Base-by-base conservation (phyloP, 257 asterid species). In the Gardenia jasminoides region DNA sequence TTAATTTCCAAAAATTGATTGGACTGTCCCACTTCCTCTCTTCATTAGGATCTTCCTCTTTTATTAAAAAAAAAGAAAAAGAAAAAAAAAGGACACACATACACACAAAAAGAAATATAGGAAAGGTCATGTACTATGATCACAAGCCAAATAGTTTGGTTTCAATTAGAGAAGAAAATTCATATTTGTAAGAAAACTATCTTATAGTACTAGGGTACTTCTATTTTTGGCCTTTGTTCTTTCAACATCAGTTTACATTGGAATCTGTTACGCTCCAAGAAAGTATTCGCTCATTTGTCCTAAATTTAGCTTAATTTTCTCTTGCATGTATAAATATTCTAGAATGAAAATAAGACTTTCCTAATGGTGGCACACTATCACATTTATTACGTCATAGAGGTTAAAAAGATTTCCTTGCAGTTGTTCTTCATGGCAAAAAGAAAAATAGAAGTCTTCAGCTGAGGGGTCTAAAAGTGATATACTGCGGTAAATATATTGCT, bases 351-450 rank as follows among this genome's bases (percentile, higher is more conserved):
- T 24, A 24, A 24, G 24, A n/a, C 33, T 62, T 26, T 62, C 1
- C 36, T 64, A 64, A 11, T 28, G 26, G 10, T 48, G 36, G 64
- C 26, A 12, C 31, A 17, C 41, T 36, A 7, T 59, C 8, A 78
- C 50, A 19, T 31, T 20, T 73, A 72, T 48, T 33, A 72, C 22
- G 59, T 30, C 24, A 50, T 39, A 48, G 62, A 47, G 59, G 75
- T 56, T 28, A 50, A 54, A 81, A 75, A 83, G 93, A 87, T 87
- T 91, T 86, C 84, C 87, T 84, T 92, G 83, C 89, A 79, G 54
- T 71, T 71, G 68, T 86, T 43, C 70, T 76, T 67, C 65, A 62
- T 20, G 30, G 41, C 41, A 3, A 36, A 36, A 36, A 36, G 4
- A 36, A 62, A 9, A 28, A 26, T 8, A 8, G 26, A n/a, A 10